Evolutionary conservation across 1,284 basidiomycete species (phyloP).

Genomic region (Ustilago tritici): DNA sequence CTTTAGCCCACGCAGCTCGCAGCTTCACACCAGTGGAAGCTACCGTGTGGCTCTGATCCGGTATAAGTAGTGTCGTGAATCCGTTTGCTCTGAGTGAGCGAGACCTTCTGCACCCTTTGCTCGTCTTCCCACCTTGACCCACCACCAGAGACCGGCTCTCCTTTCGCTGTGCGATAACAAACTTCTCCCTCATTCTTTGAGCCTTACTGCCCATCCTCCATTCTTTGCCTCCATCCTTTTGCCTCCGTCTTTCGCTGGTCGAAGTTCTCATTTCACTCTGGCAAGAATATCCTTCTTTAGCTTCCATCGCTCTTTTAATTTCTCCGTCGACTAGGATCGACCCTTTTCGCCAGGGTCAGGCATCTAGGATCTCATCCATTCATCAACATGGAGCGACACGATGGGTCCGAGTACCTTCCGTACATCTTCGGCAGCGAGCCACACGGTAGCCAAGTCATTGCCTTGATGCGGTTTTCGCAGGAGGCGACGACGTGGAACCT

Average conservation of each 20-base stretch:
- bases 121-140: background rate
- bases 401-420: slow-evolving; percentile 33
- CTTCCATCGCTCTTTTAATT: background rate
- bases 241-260: slow-evolving; percentile 13
- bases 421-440: slow-evolving; percentile 25
- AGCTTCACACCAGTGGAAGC: background rate
- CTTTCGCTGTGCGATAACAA: slow-evolving; percentile 18
- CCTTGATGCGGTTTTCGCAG: slow-evolving; percentile 32
- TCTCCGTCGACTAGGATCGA: slow-evolving; percentile 7
- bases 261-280: background rate
- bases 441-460: slow-evolving; percentile 20
- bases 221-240: background rate
- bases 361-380: background rate
- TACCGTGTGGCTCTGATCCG: background rate
- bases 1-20: background rate
- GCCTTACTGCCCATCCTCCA: background rate
- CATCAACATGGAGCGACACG: slow-evolving; percentile 40
- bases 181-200: background rate
- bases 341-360: slow-evolving; percentile 1
- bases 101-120: background rate
- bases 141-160: slow-evolving; percentile 7
- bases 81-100: background rate
- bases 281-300: background rate
- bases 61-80: slow-evolving; percentile 18
- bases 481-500: slow-evolving; percentile 40